Base-by-base conservation (phyloP, 2,329 filamentous ascomycete species). In the Raffaelea albimanens region DNA sequence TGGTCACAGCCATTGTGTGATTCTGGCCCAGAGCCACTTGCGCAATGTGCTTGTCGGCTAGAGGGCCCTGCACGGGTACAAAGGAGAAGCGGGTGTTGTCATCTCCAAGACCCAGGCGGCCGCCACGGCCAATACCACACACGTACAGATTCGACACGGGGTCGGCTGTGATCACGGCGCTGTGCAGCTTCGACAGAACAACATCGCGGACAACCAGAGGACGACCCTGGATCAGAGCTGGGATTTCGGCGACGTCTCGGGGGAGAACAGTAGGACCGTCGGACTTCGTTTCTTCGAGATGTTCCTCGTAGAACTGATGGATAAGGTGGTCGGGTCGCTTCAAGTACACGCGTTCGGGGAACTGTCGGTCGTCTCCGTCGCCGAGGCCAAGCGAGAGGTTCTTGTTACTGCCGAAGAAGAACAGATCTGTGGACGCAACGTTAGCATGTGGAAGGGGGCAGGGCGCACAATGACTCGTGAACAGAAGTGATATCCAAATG, bases 301-400 rank as follows among this genome's bases (percentile, higher is more conserved):
- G 76, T 55, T 90, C 84, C 33, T 77, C 70, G 58, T 88, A 80
- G 55, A 95, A 87, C 42, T 80, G 74, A 44, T 79, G 76, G 14
- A 95, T 63, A 2, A 97, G 71, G 59, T 87, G 80, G 21, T 87
- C 82, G 0, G 93, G 88, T 16, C 91, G 80, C 47, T 80, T 78
- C 31, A 97, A 65, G 29, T 74, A 70, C 11, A 96, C 80, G 10
- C 88, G 84, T 62, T 97, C 93, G 0, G 93, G 93, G 58, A 85
- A 95, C 54, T 97, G 90, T 3, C 93, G 82, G 60, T 98, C 91
- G 61, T 96, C 89, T 58, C 94, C 85, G 60, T 98, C 90, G n/a
- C 90, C 90, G 51, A 97, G 83, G 1, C 93, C 93, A 20, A 98
- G 76, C 0, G 87, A 93, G 10, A 95, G 67, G 56, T 98, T 98